Evolutionary conservation across 371 early-diverging fungal species (phyloP).

Genomic region (Hamiltosporidium tvaerminnensis): DNA sequence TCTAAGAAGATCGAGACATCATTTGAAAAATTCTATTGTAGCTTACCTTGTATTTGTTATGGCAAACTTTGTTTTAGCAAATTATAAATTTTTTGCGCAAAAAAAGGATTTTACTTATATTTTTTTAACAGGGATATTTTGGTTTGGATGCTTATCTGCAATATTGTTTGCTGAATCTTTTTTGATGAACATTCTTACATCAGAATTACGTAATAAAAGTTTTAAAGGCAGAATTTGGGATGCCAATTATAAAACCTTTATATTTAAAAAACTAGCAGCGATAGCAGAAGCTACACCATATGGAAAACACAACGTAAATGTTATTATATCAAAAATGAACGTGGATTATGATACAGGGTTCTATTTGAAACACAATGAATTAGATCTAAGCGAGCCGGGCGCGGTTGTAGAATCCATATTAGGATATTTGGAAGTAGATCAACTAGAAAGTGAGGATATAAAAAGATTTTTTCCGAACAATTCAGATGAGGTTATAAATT

Average conservation of each 20-base stretch:
- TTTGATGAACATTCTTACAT: constrained; percentile 35
- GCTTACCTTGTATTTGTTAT: constrained; percentile 28
- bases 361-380: constrained; percentile 37
- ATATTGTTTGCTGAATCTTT: constrained; percentile 47
- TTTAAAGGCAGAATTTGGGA: constrained; percentile 44
- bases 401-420: constrained; percentile 39
- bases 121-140: constrained; percentile 29
- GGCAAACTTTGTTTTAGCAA: constrained; percentile 17
- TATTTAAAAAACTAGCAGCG: constrained; percentile 42
- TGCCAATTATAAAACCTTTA: constrained; percentile 46
- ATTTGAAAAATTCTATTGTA: constrained; percentile 21
- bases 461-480: constrained; percentile 29
- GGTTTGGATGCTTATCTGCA: constrained; percentile 17
- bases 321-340: constrained; percentile 9
- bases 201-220: constrained; percentile 35
- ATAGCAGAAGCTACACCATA: constrained; percentile 19
- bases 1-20: constrained; percentile 11
- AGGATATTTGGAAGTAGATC: constrained; percentile 20
- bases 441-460: constrained; percentile 17
- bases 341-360: constrained; percentile 41
- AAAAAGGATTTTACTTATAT: constrained; percentile 1
- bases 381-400: constrained; percentile 35
- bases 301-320: constrained; percentile 5
- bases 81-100: constrained; percentile 18
- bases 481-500: constrained; percentile 21